Base-by-base conservation (phyloP, 495 filamentous ascomycete genomes). In the Aspergillus hancockii region DNA sequence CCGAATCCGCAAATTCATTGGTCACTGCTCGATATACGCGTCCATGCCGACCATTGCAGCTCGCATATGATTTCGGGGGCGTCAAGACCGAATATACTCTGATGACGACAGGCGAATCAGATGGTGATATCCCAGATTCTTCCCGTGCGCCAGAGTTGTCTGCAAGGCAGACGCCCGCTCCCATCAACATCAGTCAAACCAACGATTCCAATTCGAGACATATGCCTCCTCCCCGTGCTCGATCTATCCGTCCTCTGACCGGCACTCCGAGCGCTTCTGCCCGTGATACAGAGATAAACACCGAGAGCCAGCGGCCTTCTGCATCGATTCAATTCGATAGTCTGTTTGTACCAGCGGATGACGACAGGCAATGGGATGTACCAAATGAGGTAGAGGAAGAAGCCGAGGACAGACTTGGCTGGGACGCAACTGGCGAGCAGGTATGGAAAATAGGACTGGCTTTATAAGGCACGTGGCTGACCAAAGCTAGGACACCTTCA, bases 61-160 rank as follows among this genome's bases (percentile, higher is more conserved):
- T 97, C 10, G 84, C 79, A 31, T 98, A 98, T 68, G 78, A 79
- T 8, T 74, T 81, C 31, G 85, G 90, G 51, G 94, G 92, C 16
- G 78, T 97, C 54, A 73, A 83, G 49, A 90, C 88, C 59, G 90
- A 97, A 55, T 97, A 95, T 67, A 93, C 93, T 16, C 72, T 98
- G 46, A 97, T 97, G 93, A 98, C 94, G 10, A 85, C 89, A 31
- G 91, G 92, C n/a, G 90, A 95, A 57, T 83, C 83, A 60, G 76
- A 74, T 32, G 74, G 78, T 16, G 74, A 81, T 51, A 61, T 54
- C 62, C 63, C 67, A 8, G 59, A 47, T 38, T 74, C 75, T 32
- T 67, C 72, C 22, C 64, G 69, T 9, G 71, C 64, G 19, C 72
- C 73, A 19, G 65, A 76, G 55, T 61, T 75, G 46, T 71, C 74